Conservation (phyloP, 1,139 yeast genomes). For the Eremothecium cymbalariae region DNA sequence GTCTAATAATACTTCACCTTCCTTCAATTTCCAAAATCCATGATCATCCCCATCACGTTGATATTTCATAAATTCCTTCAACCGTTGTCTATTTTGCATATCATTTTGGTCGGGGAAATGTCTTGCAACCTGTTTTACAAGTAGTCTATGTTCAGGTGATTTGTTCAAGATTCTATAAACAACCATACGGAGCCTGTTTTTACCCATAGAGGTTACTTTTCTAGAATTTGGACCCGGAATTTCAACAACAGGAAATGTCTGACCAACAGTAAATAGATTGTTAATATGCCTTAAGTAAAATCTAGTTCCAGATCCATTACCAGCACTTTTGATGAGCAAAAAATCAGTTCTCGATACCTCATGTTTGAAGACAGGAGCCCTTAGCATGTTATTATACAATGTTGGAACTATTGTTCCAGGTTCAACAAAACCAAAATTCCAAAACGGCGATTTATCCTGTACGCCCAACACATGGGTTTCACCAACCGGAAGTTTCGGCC, state of each 20-base stretch:
- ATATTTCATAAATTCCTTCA: conserved; percentile 97
- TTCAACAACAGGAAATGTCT: conserved; percentile 85
- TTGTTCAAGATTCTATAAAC: conserved; percentile 82
- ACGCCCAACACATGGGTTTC: conserved; percentile 94
- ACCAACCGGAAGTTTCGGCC: conserved; percentile 87
- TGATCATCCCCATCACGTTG: conserved; percentile 93
- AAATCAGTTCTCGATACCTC: conserved; percentile 76
- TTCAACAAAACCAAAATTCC: conserved; percentile 97
- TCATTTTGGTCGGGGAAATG: conserved; percentile 98
- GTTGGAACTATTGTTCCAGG: conserved; percentile 94
- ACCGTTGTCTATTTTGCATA: conserved; percentile 91
- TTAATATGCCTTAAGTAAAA: conserved; percentile 58
- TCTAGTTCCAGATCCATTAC: conserved; percentile 57
- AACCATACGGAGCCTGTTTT: conserved; percentile 86
- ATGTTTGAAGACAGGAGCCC: conserved; percentile 92
- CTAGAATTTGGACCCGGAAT: conserved; percentile 98
- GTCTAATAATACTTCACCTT: conserved; percentile 60
- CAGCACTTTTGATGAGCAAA: conserved; percentile 68
- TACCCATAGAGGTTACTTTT: conserved; percentile 87
- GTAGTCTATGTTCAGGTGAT: conserved; percentile 62
- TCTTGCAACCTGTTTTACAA: conserved; percentile 79
- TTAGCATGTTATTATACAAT: conserved; percentile 76
- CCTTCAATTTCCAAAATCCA: conserved; percentile 89
- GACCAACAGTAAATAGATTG: conserved; percentile 81
- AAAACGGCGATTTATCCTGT: conserved; percentile 92